phyloP scores from a whole-genome alignment of 148 eudicot genomes.

The Vaccinium corymbosum region DNA sequence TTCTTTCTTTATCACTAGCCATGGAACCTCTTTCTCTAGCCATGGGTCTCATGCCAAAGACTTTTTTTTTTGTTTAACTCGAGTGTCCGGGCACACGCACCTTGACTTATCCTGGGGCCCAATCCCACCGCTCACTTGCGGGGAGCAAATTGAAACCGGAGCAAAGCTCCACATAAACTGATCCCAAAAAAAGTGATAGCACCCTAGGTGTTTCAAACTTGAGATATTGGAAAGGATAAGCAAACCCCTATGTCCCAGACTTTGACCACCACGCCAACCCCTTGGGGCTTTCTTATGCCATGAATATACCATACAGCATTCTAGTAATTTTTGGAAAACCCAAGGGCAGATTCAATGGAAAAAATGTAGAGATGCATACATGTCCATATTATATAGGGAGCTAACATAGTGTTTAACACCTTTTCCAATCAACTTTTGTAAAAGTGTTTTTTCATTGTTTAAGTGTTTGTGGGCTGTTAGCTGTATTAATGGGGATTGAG shows the following conservation, averaged over 20 bases:
- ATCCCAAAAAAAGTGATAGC: too few species aligned
- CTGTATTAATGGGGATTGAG: conserved; percentile 10
- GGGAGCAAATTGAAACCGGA: too few species aligned
- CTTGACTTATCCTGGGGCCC: too few species aligned
- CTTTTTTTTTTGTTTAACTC: not conserved
- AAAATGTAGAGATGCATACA: not conserved
- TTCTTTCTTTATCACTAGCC: conserved; percentile 11
- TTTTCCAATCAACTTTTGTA: not conserved
- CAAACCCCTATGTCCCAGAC: too few species aligned
- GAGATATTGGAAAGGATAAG: too few species aligned
- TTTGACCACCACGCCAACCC: too few species aligned
- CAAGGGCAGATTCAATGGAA: conserved; percentile 15
- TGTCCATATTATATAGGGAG: not conserved
- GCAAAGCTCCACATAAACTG: too few species aligned
- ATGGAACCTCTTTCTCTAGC: conserved; percentile 4
- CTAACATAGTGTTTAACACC: not conserved
- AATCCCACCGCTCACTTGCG: too few species aligned
- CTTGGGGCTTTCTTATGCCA: too few species aligned
- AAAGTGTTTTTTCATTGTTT: not conserved
- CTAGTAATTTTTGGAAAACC: conserved; percentile 1
- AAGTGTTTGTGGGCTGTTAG: not conserved
- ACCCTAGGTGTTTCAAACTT: too few species aligned
- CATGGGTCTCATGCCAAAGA: conserved; percentile 27
- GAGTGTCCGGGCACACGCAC: not conserved
- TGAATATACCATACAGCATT: not conserved